Percentiles rank a stretch among this genome's conserved stretches.
These are phyloP conservation scores for Nymphaea thermarum DNA, from an alignment of 164 flowering plant species.

Conservation along the genomic window DNA sequence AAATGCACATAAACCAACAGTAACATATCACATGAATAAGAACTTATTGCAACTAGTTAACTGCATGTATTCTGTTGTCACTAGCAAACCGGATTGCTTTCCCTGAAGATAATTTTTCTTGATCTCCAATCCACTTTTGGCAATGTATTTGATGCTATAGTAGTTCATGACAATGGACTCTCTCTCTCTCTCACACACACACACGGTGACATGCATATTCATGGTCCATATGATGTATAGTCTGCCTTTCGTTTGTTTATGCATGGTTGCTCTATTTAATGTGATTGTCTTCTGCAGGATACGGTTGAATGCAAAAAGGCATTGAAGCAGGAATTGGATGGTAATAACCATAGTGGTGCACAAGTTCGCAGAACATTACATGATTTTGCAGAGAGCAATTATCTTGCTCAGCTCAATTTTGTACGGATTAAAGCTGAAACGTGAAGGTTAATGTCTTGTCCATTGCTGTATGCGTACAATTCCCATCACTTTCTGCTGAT, in stretches of 20 bases:
- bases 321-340: slow-evolving; percentile 40
- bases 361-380: slow-evolving; percentile 61
- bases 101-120: background rate
- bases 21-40: too few relatives aligned
- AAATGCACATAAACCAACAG: too few relatives aligned
- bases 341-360: slow-evolving; percentile 32
- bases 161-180: background rate
- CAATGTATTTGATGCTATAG: background rate
- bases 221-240: background rate
- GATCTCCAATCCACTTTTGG: background rate
- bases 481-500: background rate
- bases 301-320: slow-evolving; percentile 35
- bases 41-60: too few relatives aligned
- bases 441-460: slow-evolving; percentile 13
- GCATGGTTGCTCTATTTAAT: background rate
- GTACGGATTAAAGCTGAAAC: slow-evolving; percentile 27
- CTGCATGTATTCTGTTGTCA: too few relatives aligned
- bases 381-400: slow-evolving; percentile 94
- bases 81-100: too few relatives aligned
- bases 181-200: background rate
- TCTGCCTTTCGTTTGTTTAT: background rate
- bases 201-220: background rate
- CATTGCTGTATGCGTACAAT: background rate
- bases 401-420: slow-evolving; percentile 57
- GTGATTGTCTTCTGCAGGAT: slow-evolving; percentile 16